Conservation (phyloP, 805 yeast species). For the Isabelozyma pseudorhagii region DNA sequence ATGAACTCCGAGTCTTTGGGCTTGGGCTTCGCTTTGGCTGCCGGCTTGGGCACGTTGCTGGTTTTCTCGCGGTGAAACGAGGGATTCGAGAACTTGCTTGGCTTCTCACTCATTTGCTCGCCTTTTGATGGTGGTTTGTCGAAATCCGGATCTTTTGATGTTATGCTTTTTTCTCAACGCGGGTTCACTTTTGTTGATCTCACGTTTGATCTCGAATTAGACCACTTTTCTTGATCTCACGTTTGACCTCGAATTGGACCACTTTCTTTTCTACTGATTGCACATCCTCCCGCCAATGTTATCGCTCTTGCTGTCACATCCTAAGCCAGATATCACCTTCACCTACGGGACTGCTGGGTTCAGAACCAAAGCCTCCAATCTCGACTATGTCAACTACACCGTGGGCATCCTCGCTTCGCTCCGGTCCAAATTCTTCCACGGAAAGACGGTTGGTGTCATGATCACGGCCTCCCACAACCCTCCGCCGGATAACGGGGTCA, state of each 20-base stretch:
- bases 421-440: constrained; percentile 68
- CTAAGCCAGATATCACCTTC: constrained; percentile 45
- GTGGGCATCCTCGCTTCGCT: constrained; percentile 81
- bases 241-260: no score
- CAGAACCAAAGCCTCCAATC: constrained; percentile 63
- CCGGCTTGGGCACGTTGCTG: constrained; percentile 3
- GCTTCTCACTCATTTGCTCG: constrained; percentile 2
- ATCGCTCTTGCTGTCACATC: constrained; percentile 19
- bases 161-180: no score
- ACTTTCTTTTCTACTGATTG: neutral
- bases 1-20: constrained; percentile 29
- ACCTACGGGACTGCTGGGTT: constrained; percentile 98
- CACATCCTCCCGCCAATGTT: neutral
- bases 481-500: constrained; percentile 78
- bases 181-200: no score
- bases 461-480: constrained; percentile 96
- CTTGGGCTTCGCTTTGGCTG: constrained; percentile 9
- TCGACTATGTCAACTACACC: constrained; percentile 80
- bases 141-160: no score
- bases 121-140: no score
- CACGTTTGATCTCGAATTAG: no score
- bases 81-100: constrained; percentile 22
- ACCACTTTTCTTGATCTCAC: no score
- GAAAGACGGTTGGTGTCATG: constrained; percentile 88
- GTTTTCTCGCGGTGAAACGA: constrained; percentile 25